A percentile compares a stretch with the other conserved stretches of the same genome.
Conservation (phyloP, 2,329 filamentous ascomycete genomes). For the Colletotrichum magnum region DNA sequence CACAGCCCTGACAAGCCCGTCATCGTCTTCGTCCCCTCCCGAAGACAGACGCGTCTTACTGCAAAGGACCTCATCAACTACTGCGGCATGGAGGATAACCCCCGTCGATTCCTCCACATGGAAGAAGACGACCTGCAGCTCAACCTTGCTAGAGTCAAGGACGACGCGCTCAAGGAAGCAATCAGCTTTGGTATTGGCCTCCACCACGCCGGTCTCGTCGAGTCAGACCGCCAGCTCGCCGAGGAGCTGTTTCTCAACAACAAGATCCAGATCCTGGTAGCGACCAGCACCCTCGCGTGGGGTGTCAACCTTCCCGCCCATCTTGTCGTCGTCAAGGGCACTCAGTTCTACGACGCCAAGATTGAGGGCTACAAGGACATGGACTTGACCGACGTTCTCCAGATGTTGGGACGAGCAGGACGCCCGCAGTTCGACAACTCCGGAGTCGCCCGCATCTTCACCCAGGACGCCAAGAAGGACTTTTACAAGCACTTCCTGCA, state of each 20-base stretch:
- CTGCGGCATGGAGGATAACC: constrained; percentile 98
- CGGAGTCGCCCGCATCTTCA: constrained; percentile 97
- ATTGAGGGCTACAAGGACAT: constrained; percentile 98
- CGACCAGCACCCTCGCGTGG: constrained; percentile 97
- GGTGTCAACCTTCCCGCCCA: constrained; percentile 98
- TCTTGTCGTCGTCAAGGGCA: constrained; percentile 97
- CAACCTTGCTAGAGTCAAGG: constrained; percentile 91
- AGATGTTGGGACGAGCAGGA: constrained; percentile 97
- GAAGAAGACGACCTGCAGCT: constrained; percentile 92
- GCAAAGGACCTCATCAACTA: constrained; percentile 97
- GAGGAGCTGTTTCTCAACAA: constrained; percentile 98
- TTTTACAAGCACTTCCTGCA: constrained; percentile 99
- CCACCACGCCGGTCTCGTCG: constrained; percentile 96
- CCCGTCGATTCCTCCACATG: constrained; percentile 92
- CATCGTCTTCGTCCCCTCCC: constrained; percentile 97
- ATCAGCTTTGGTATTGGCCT: constrained; percentile 96
- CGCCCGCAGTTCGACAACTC: constrained; percentile 97
- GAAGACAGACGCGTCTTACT: constrained; percentile 93
- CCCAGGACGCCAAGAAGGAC: constrained; percentile 96
- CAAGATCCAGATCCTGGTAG: constrained; percentile 97
- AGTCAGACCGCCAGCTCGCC: constrained; percentile 90
- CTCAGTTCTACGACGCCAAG: constrained; percentile 98
- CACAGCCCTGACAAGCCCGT: constrained; percentile 97
- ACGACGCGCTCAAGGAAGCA: constrained; percentile 93
- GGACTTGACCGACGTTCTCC: constrained; percentile 97